Evolutionary conservation across 495 filamentous ascomycete species (phyloP), one percentile per base, ranked within the genome.

Genomic region (Elaphomyces granulatus): DNA sequence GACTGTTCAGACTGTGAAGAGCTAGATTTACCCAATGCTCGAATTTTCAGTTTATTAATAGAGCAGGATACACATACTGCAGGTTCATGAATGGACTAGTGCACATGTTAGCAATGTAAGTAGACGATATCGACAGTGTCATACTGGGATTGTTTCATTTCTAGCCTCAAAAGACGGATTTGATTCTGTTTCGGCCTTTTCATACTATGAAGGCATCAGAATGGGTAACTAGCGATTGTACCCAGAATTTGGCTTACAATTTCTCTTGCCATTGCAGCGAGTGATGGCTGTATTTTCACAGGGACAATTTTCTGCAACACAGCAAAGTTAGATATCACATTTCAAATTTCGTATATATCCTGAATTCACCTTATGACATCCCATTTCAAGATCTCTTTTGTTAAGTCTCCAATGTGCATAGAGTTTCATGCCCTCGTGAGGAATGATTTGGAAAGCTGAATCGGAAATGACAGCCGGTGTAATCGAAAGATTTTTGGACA

Each of bases 381-480:
- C n/a, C n/a, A n/a, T n/a, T n/a, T n/a, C n/a, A n/a, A n/a, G n/a
- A n/a, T n/a, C n/a, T n/a, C n/a, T n/a, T n/a, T n/a, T n/a, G n/a
- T 28, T 6, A 6, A 28, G 23, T 12, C 12, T 28, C 41, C 41
- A 43, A 20, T 17, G 30, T 8, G 19, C 32, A 26, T 26, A 43
- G 14, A 43, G 18, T 10, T 21, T 35, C 34, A 23, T 16, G 8
- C 41, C 41, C 15, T 21, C 41, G 3, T 26, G 34, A 8, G 41
- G 41, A 15, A 43, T 4, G 12, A 43, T 33, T 15, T 43, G 41
- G 15, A 43, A 43, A 10, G 26, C 37, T 12, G 34, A 23, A 16
- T 43, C 8, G 15, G 20, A 7, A 16, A 18, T 26, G 8, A n/a
- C 4, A 9, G 16, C 20, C 12, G 20, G n/a, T 9, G 32, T n/a